Base-by-base conservation (phyloP, 805 yeast species). In the Candida manassasensis region DNA sequence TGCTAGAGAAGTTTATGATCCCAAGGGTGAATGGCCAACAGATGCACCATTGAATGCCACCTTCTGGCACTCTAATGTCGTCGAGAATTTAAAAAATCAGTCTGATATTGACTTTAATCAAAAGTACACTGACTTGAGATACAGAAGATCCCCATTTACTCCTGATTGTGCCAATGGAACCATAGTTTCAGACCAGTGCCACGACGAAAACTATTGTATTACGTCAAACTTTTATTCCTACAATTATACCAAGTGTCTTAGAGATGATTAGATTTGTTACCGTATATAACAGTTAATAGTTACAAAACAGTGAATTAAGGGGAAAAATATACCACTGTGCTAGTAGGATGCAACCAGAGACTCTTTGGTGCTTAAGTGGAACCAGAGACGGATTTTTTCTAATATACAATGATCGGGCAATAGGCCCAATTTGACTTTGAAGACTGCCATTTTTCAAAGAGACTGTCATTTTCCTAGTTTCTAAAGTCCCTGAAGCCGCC, bases 31-130 rank as follows among this genome's bases (percentile, higher is more conserved):
- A 11, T 81, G 88, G 88, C 84, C 86, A 12, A 43, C 36, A 9
- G 45, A 54, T 8, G 62, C 80, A 11, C 83, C 86, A 9, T 67
- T 81, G 49, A 81, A 80, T 49, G 87, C 78, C 13, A 70, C 78
- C 12, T 81, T 79, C 64, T 79, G 87, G 87, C 77, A 79, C 19
- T 27, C 30, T 15, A 24, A 43, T 33, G 80, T 78, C 12, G 73
- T 80, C 3, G 53, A 60, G 19, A 55, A 58, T 25, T 62, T 81
- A 43, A 60, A 63, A 29, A 49, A 54, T 31, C 41, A 42, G 36
- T 42, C 60, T 31, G 59, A 72, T 44, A 58, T 63, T 22, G 64
- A 55, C 2, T 56, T 64, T 43, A 67, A 79, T 35, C 83, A 77
- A 45, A 40, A 49, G 43, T 81, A 74, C 54, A 61, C 71, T 27